Conservation (phyloP, 2,329 filamentous ascomycete species). For the Trichophyton benhamiae region DNA sequence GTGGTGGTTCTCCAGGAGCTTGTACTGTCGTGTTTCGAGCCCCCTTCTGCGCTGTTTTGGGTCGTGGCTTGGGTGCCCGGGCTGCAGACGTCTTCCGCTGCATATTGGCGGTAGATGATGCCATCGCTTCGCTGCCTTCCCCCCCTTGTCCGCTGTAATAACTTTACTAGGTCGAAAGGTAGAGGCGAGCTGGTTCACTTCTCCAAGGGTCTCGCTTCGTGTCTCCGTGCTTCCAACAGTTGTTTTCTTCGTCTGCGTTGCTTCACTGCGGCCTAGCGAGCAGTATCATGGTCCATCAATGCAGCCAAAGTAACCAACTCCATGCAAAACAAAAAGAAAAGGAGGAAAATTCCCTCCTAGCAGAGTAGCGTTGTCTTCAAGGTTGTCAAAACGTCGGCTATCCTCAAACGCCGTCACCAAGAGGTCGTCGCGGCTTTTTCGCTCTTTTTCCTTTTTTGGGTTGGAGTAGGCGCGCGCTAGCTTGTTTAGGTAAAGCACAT, state of each 20-base stretch:
- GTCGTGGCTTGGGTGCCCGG: conserved; percentile 20
- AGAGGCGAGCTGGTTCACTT: not conserved
- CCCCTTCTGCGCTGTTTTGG: conserved; percentile 24
- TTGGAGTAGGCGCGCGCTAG: not conserved
- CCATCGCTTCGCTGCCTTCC: not conserved
- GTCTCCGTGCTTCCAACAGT: not conserved
- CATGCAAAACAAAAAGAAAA: not conserved
- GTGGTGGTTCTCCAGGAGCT: conserved; percentile 45
- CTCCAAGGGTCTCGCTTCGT: not conserved
- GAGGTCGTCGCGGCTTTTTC: not conserved
- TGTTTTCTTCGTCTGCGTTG: not conserved
- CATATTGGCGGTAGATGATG: conserved; percentile 21
- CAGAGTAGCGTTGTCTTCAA: not conserved
- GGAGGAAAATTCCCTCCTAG: not conserved
- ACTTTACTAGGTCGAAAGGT: not conserved
- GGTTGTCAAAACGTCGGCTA: not conserved
- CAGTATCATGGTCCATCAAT: not conserved
- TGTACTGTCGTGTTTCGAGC: conserved; percentile 20
- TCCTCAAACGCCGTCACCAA: not conserved
- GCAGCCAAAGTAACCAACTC: not conserved
- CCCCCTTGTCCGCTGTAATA: not conserved
- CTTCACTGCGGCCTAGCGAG: not conserved
- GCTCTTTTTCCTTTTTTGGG: not conserved
- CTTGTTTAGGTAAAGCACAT: not conserved
- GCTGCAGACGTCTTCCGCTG: conserved; percentile 18